These are phyloP conservation scores for Cladophialophora bantiana DNA, from an alignment of 2,329 filamentous ascomycete species.

Conservation along the genomic window DNA sequence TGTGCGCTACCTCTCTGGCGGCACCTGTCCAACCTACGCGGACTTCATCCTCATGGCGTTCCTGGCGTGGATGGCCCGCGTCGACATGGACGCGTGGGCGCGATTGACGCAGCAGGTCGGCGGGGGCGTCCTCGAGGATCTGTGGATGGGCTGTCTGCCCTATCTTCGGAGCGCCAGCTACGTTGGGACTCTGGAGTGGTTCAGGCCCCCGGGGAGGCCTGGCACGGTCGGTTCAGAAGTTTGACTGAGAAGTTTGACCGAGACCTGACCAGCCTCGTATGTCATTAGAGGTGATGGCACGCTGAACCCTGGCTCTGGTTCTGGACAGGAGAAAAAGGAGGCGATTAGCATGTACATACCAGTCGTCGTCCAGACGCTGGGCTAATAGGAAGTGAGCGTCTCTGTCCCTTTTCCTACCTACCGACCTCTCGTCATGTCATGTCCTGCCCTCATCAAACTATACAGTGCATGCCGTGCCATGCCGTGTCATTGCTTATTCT, in stretches of 20 bases:
- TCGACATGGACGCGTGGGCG: constrained; percentile 14
- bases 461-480: neutral
- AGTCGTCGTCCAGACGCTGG: no score
- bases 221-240: no score
- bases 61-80: constrained; percentile 23
- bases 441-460: neutral
- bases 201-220: neutral
- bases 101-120: constrained; percentile 9
- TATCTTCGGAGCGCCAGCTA: constrained; percentile 1
- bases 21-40: constrained; percentile 9
- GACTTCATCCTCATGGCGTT: constrained; percentile 24
- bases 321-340: neutral
- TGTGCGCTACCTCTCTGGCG: constrained; percentile 12
- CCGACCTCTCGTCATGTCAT: neutral
- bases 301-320: no score
- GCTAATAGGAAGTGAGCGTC: no score
- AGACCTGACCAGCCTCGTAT: no score
- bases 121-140: constrained; percentile 6
- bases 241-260: no score
- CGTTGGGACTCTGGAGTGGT: constrained; percentile 13
- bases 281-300: no score
- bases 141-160: constrained; percentile 19
- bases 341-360: neutral
- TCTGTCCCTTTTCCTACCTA: neutral
- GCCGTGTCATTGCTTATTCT: neutral